phyloP scores from a whole-genome alignment of 192 early-diverging fungal species.

The Podila epicladia region DNA sequence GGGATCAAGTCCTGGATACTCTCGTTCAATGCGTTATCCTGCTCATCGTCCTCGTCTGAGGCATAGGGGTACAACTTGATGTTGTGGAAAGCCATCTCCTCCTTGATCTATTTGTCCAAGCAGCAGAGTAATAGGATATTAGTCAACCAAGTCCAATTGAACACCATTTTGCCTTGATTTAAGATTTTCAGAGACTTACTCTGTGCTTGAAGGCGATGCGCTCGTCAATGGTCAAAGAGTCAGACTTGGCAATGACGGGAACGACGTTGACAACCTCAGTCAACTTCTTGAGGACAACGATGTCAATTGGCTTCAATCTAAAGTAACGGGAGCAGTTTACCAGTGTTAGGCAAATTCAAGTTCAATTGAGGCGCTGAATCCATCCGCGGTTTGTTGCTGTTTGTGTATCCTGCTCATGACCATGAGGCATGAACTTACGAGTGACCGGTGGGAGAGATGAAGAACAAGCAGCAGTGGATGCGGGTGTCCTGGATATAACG shows the following conservation, averaged over 20 bases:
- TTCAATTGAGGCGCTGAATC: background rate
- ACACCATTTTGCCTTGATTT: background rate
- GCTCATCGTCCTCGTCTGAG: conserved; percentile 86
- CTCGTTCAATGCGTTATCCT: conserved; percentile 77
- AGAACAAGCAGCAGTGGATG: conserved; percentile 96
- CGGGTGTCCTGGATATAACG: conserved; percentile 93
- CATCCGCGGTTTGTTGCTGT: background rate
- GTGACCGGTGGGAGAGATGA: conserved; percentile 96
- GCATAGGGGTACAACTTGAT: conserved; percentile 91
- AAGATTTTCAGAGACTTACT: conserved; percentile 48
- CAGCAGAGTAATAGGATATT: background rate
- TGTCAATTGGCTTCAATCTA: conserved; percentile 87
- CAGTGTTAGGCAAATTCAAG: background rate
- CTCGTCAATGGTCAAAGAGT: conserved; percentile 88
- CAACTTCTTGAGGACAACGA: conserved; percentile 85
- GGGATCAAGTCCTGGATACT: conserved; percentile 88
- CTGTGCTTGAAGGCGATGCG: conserved; percentile 83
- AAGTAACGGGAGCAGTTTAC: background rate
- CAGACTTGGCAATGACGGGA: conserved; percentile 91
- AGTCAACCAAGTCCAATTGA: background rate
- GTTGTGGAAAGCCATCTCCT: conserved; percentile 92
- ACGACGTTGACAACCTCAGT: conserved; percentile 88
- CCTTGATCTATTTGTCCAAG: conserved; percentile 71
- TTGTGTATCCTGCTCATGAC: no score
- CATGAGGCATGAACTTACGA: conserved; percentile 63